Evolutionary conservation across 148 eudicot species (phyloP), one percentile per base, ranked within the genome.

Genomic region (Polygonum maritimum): DNA sequence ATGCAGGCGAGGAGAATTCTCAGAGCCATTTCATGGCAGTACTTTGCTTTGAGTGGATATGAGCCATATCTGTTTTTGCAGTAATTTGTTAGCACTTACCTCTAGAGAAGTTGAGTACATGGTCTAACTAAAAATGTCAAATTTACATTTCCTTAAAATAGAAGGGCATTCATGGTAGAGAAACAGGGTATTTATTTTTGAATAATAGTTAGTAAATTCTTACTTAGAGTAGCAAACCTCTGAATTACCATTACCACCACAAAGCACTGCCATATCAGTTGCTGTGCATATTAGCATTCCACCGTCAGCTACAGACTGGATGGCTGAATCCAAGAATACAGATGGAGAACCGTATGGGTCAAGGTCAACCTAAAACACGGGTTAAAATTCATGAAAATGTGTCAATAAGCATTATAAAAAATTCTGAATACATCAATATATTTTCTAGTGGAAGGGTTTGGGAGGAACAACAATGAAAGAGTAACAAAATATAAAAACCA

Each of bases 191-290:
- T 67, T 67, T 67, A 67, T 21, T 67, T 67, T 67, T 40, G 36
- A 45, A 19, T 7, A 72, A 26, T 4, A 4, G 26, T 48, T n/a
- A 40, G 76, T 73, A 47, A 48, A 75, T 60, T 19, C 90, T 81
- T 89, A 96, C 99, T 96, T 96, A 18, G 99, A 92, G 85, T 91
- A 96, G 88, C 99, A 93, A 81, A 91, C 99, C 86, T 96, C 99
- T 22, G 94, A 96, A 82, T 88, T 89, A 79, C 89, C 89, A 67
- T 67, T 67, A 14, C 71, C 71, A 83, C 98, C 99, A 87, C 99
- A 96, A 16, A 92, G 84, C 65, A 96, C 98, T 38, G 99, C 97
- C 99, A 92, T 88, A 83, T 96, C 99, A 74, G 98, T 96, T 57
- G 99, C 99, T 40, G 99, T 96, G 78, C 99, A 96, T 94, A 96